Percentiles rank a stretch among this genome's conserved stretches.
These are phyloP conservation scores for Neoascochyta sp. DNA, from an alignment of 2,329 filamentous ascomycete species.

Conservation along the genomic window DNA sequence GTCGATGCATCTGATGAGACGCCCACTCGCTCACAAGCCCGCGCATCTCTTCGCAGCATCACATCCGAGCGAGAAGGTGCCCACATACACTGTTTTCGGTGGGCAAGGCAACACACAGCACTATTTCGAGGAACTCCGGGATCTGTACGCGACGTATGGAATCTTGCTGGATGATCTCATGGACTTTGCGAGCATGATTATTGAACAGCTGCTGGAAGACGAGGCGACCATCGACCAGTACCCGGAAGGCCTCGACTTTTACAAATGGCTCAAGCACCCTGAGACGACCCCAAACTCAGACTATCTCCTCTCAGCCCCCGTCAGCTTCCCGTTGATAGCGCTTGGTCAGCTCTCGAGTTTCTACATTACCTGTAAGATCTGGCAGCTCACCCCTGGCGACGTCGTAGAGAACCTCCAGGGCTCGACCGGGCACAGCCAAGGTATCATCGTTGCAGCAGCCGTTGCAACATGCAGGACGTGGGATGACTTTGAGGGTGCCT, in stretches of 20 bases:
- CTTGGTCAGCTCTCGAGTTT: constrained; percentile 31
- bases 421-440: constrained; percentile 41
- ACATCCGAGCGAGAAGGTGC: constrained; percentile 5
- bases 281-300: constrained; percentile 25
- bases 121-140: constrained; percentile 24
- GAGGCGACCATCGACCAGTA: constrained; percentile 11
- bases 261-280: constrained; percentile 24
- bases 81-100: constrained; percentile 19
- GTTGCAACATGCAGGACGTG: constrained; percentile 34
- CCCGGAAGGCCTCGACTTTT: constrained; percentile 21
- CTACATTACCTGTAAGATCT: constrained; percentile 19
- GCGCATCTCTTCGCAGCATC: constrained; percentile 12
- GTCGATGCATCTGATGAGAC: constrained; percentile 9
- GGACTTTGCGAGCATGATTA: constrained; percentile 8
- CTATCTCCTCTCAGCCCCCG: constrained; percentile 37
- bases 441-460: constrained; percentile 37
- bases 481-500: constrained; percentile 31
- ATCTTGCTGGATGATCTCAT: constrained; percentile 10
- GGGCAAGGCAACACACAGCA: constrained; percentile 28
- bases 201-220: constrained; percentile 9
- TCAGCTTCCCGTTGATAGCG: constrained; percentile 42
- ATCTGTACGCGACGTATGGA: constrained; percentile 23
- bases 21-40: too few relatives aligned
- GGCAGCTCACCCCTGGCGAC: constrained; percentile 28
- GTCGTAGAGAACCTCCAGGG: constrained; percentile 20